Conservation (phyloP, 2,329 filamentous ascomycete genomes). For the Exophiala calicioides region DNA sequence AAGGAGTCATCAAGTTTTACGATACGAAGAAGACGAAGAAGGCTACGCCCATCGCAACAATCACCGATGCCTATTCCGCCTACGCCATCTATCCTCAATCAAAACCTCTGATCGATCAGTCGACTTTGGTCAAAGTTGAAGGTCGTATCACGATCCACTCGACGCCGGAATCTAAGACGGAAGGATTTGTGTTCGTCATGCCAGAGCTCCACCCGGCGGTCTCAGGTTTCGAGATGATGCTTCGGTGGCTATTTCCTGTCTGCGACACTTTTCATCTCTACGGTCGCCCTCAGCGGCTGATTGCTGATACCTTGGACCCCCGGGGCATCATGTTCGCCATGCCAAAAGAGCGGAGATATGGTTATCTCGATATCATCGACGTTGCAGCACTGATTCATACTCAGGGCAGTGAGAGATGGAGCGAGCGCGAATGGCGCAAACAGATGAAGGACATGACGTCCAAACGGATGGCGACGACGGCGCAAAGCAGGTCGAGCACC, state of each 20-base stretch:
- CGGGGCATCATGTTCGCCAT: conserved; percentile 98
- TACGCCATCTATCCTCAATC: conserved; percentile 96
- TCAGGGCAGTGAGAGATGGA: conserved; percentile 74
- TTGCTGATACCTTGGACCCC: conserved; percentile 82
- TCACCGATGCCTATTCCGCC: conserved; percentile 85
- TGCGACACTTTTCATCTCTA: conserved; percentile 93
- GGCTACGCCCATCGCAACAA: conserved; percentile 82
- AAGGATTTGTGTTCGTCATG: conserved; percentile 98
- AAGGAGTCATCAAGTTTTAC: conserved; percentile 93
- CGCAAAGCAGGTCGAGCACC: conserved; percentile 34
- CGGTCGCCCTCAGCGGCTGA: conserved; percentile 79
- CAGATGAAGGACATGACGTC: conserved; percentile 86
- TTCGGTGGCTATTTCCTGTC: conserved; percentile 87
- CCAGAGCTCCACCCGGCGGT: conserved; percentile 91
- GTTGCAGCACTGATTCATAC: conserved; percentile 77
- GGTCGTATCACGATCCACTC: conserved; percentile 86
- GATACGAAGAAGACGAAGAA: conserved; percentile 94
- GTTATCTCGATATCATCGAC: conserved; percentile 86
- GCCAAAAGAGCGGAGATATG: conserved; percentile 82
- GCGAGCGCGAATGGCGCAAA: conserved; percentile 84
- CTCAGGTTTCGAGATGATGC: conserved; percentile 90
- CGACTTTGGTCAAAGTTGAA: conserved; percentile 90
- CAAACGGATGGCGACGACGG: conserved; percentile 68
- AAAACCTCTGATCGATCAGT: conserved; percentile 90
- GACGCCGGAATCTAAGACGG: conserved; percentile 71